A percentile compares a stretch with the other conserved stretches of the same genome.
Evolutionary conservation across 306 rosid species (phyloP).

Genomic region (Cucumis melo): DNA sequence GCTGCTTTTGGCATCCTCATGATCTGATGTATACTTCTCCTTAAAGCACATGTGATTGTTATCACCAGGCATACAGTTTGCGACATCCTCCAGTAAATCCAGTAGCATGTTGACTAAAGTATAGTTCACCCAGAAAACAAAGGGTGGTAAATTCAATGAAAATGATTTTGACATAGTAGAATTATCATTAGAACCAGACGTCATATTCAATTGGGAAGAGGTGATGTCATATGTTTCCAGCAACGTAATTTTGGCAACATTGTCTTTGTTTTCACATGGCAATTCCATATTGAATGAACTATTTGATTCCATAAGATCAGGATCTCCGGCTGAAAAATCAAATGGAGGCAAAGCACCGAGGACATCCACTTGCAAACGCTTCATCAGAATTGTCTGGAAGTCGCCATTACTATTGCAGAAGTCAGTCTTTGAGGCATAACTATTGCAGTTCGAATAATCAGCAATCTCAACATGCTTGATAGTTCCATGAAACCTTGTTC

Average conservation of each 20-base stretch:
- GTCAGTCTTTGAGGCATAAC: constrained; percentile 16
- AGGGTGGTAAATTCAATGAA: constrained; percentile 53
- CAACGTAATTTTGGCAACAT: constrained; percentile 42
- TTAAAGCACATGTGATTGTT: constrained; percentile 17
- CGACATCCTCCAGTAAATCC: constrained; percentile 36
- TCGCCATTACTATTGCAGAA: constrained; percentile 13
- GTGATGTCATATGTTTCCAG: constrained; percentile 58
- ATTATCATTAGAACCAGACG: constrained; percentile 38
- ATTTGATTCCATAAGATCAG: constrained; percentile 24
- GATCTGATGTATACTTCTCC: constrained; percentile 21
- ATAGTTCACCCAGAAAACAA: constrained; percentile 67
- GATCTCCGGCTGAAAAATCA: constrained; percentile 25
- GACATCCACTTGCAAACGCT: constrained; percentile 53
- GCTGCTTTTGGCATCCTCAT: constrained; percentile 22
- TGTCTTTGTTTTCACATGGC: constrained; percentile 34
- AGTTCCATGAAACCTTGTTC: constrained; percentile 41
- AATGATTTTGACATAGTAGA: constrained; percentile 33
- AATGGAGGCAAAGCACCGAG: constrained; percentile 48
- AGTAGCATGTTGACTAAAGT: constrained; percentile 29
- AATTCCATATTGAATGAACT: constrained; percentile 28
- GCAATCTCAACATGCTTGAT: constrained; percentile 49
- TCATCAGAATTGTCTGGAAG: constrained; percentile 28
- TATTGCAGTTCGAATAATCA: constrained; percentile 30
- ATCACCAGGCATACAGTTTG: constrained; percentile 26
- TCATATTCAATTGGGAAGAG: constrained; percentile 33